A percentile compares a stretch with the other conserved stretches of the same genome.
phyloP scores from a whole-genome alignment of 495 filamentous ascomycete species.

The Neurospora sublineolata region DNA sequence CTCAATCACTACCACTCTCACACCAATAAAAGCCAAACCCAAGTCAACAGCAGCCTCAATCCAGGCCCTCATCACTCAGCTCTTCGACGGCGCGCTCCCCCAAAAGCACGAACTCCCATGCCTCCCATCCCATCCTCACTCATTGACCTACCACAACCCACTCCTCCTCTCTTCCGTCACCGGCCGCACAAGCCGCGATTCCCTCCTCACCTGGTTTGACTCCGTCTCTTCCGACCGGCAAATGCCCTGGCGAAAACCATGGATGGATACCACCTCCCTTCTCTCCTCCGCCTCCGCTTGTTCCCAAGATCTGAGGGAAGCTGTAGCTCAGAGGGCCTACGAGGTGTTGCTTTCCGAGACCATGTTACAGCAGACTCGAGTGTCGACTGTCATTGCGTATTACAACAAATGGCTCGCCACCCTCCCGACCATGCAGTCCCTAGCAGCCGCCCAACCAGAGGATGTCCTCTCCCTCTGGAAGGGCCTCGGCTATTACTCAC shows the following conservation, averaged over 20 bases:
- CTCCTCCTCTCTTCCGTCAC: conserved; percentile 24
- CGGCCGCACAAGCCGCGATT: conserved; percentile 9
- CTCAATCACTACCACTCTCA: not conserved
- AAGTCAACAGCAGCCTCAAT: not conserved
- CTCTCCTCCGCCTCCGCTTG: not conserved
- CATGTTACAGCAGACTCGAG: conserved; percentile 42
- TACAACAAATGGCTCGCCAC: conserved; percentile 35
- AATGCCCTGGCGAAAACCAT: conserved; percentile 40
- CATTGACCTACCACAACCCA: conserved; percentile 27
- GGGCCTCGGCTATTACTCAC: conserved; percentile 36
- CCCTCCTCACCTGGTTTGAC: conserved; percentile 33
- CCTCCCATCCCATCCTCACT: conserved; percentile 10
- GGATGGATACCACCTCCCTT: conserved; percentile 20
- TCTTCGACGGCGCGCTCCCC: not conserved
- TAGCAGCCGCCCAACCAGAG: conserved; percentile 25
- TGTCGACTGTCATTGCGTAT: conserved; percentile 31
- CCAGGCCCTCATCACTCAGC: not conserved
- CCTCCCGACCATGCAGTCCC: conserved; percentile 28
- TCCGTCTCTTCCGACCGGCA: conserved; percentile 19
- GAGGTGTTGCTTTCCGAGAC: conserved; percentile 41
- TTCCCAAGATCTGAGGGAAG: conserved; percentile 5
- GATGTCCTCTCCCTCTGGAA: conserved; percentile 30
- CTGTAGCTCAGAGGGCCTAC: conserved; percentile 32
- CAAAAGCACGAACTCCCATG: not conserved
- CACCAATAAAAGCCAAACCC: not conserved